A percentile compares a stretch with the other conserved stretches of the same genome.
Conservation (phyloP, 495 filamentous ascomycete species). For the Penicillium malachiteum region DNA sequence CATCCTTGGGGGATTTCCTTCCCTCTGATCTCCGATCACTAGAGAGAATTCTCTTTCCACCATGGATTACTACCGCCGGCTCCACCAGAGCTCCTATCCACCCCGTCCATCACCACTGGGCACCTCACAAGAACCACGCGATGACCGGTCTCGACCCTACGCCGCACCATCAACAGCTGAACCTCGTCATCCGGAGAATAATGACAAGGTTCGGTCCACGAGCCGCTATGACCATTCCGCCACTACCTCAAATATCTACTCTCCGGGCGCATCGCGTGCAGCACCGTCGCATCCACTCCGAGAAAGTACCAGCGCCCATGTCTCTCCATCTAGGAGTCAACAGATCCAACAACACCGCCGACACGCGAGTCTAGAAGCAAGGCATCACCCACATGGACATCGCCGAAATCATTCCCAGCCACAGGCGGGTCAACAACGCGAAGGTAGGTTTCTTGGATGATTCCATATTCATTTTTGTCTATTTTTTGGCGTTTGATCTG, state of each 20-base stretch:
- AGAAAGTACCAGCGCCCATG: slow-evolving; percentile 18
- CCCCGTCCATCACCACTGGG: slow-evolving; percentile 27
- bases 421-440: slow-evolving; percentile 23
- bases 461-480: background rate
- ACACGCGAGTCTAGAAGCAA: slow-evolving; percentile 24
- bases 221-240: slow-evolving; percentile 27
- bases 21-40: too few relatives aligned
- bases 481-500: slow-evolving; percentile 1
- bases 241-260: slow-evolving; percentile 18
- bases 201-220: slow-evolving; percentile 26
- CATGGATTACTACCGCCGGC: slow-evolving; percentile 21
- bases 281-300: slow-evolving; percentile 12
- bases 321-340: slow-evolving; percentile 19
- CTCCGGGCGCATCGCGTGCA: slow-evolving; percentile 8
- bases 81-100: slow-evolving; percentile 20
- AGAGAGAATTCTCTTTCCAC: slow-evolving; percentile 3
- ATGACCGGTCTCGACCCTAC: slow-evolving; percentile 22
- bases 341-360: slow-evolving; percentile 21
- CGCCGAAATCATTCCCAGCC: slow-evolving; percentile 26
- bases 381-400: slow-evolving; percentile 21
- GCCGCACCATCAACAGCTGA: slow-evolving; percentile 21
- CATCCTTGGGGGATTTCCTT: too few relatives aligned
- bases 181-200: slow-evolving; percentile 21
- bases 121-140: slow-evolving; percentile 25
- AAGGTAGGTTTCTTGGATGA: slow-evolving; percentile 27